Evolutionary conservation across 2,329 filamentous ascomycete species (phyloP).

Genomic region (Microdochium trichocladiopsis): DNA sequence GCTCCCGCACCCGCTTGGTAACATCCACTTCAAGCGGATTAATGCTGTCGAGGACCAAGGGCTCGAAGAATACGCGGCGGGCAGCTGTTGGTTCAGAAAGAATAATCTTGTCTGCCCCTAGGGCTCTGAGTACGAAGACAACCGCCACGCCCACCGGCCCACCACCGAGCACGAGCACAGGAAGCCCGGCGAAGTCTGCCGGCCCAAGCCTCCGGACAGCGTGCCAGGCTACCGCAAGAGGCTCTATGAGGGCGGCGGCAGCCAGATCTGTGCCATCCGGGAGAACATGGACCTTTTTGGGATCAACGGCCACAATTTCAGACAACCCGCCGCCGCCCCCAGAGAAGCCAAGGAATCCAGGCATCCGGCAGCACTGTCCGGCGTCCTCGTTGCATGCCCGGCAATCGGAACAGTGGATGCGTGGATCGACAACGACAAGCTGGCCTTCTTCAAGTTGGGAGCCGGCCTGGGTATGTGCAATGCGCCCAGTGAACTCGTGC

Average conservation of each 20-base stretch:
- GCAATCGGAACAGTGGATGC: neutral
- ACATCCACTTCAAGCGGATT: neutral
- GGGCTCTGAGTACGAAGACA: neutral
- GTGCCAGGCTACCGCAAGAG: neutral
- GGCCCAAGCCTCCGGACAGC: neutral
- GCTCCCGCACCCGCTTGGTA: neutral
- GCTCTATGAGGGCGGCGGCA: neutral
- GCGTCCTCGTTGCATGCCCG: neutral
- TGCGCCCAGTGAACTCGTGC: neutral
- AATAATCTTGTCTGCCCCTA: neutral
- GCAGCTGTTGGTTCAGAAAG: neutral
- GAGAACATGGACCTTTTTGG: neutral
- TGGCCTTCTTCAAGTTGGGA: neutral
- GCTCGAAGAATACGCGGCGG: neutral
- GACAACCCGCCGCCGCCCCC: neutral
- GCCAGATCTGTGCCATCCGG: neutral
- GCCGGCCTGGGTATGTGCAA: neutral
- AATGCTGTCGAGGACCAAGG: neutral
- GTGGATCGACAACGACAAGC: neutral
- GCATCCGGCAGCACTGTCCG: neutral
- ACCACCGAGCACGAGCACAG: neutral
- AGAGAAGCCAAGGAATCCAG: neutral
- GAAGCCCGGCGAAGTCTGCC: neutral
- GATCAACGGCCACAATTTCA: neutral
- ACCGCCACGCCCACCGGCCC: neutral